These are phyloP conservation scores for Mycena galericulata DNA, from an alignment of 768 basidiomycete species.

Conservation along the genomic window DNA sequence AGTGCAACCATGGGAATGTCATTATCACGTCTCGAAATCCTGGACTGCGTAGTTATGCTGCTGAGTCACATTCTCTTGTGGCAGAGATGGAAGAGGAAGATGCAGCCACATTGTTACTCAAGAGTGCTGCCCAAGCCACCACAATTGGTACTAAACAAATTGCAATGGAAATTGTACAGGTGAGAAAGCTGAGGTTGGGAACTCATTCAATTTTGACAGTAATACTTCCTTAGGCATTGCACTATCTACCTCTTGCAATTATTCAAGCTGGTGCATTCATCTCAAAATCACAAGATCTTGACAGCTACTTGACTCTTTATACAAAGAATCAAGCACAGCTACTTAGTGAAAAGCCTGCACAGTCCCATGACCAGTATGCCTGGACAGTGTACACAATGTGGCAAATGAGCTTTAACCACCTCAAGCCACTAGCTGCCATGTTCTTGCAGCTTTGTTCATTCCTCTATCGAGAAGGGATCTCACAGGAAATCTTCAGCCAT, in stretches of 20 bases:
- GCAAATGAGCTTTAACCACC: constrained; percentile 20
- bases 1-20: constrained; percentile 18
- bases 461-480: constrained; percentile 1
- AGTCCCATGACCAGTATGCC: too few species aligned
- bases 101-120: neutral
- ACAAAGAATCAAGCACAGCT: neutral
- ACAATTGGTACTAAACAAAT: neutral
- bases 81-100: neutral
- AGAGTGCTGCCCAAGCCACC: neutral
- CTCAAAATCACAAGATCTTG: neutral
- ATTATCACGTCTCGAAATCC: constrained; percentile 25
- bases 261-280: too few species aligned
- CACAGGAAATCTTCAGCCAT: constrained; percentile 16
- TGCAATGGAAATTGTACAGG: neutral
- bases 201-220: neutral
- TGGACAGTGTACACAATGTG: constrained; percentile 27
- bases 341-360: too few species aligned
- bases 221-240: neutral
- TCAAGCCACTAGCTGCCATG: neutral
- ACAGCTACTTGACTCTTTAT: neutral
- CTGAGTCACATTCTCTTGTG: neutral
- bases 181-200: neutral
- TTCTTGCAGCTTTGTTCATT: constrained; percentile 14
- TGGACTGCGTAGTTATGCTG: neutral
- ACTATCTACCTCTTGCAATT: too few species aligned